Conservation (phyloP, 2,329 filamentous ascomycete genomes). For the Fusarium nurragi region DNA sequence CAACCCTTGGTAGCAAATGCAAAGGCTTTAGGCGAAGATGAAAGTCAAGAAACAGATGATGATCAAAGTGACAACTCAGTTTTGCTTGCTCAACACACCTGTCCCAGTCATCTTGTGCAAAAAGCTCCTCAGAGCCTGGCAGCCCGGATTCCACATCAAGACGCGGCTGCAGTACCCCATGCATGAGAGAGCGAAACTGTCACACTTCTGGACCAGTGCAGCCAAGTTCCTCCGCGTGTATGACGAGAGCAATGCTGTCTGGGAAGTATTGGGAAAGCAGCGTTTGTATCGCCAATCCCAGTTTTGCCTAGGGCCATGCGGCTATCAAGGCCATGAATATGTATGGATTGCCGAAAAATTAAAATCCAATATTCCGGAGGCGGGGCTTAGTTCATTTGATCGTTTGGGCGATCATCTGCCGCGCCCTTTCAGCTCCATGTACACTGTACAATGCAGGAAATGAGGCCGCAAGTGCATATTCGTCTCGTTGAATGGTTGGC, state of each 20-base stretch:
- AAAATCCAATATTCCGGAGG: neutral
- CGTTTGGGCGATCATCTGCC: neutral
- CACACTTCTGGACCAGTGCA: conserved; percentile 15
- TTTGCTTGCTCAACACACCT: conserved; percentile 1
- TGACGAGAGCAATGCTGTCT: conserved; percentile 7
- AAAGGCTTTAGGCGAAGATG: neutral
- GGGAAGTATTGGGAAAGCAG: neutral
- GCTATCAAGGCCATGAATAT: neutral
- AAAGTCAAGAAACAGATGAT: neutral
- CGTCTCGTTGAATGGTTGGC: neutral
- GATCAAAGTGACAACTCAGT: conserved; percentile 8
- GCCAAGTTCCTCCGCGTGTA: conserved; percentile 4
- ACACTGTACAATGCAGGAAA: neutral
- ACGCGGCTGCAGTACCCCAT: conserved; percentile 29
- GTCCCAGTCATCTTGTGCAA: neutral
- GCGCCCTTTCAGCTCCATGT: neutral
- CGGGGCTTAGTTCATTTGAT: neutral
- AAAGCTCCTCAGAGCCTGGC: conserved; percentile 1
- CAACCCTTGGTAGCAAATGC: neutral
- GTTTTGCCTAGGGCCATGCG: neutral
- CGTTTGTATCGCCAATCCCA: neutral
- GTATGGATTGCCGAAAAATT: neutral
- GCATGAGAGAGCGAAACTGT: conserved; percentile 22
- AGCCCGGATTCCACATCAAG: conserved; percentile 11
- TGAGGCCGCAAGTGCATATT: neutral